A percentile compares a stretch with the other conserved stretches of the same genome.
phyloP scores from a whole-genome alignment of 2,329 filamentous ascomycete species.

The Colletotrichum filicis region DNA sequence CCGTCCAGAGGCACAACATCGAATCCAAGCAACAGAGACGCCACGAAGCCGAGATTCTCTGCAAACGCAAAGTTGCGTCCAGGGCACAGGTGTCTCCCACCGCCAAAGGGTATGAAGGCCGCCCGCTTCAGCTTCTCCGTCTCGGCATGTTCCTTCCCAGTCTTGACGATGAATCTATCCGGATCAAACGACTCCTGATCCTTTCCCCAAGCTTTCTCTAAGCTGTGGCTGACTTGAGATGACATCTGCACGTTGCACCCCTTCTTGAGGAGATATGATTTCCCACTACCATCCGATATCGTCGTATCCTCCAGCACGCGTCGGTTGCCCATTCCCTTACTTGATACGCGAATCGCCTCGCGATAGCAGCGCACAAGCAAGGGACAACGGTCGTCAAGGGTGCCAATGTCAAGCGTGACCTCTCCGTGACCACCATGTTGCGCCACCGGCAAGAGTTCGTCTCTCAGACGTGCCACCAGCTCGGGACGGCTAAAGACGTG shows the following conservation, averaged over 20 bases:
- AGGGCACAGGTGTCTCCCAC: conserved; percentile 58
- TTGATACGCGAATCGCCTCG: conserved; percentile 55
- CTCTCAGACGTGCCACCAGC: conserved; percentile 40
- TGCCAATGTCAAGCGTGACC: conserved; percentile 47
- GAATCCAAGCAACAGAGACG: conserved; percentile 44
- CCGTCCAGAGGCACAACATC: conserved; percentile 39
- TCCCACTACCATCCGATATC: conserved; percentile 38
- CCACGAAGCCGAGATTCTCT: conserved; percentile 46
- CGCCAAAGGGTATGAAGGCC: conserved; percentile 59
- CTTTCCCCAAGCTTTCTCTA: conserved; percentile 37
- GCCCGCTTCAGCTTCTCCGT: conserved; percentile 40
- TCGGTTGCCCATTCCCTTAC: conserved; percentile 51
- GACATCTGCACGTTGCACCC: conserved; percentile 42
- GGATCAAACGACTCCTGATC: conserved; percentile 41
- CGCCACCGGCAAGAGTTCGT: conserved; percentile 38
- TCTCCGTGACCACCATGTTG: conserved; percentile 22
- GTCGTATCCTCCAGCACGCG: conserved; percentile 53
- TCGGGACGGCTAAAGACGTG: conserved; percentile 43
- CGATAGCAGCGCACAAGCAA: conserved; percentile 56
- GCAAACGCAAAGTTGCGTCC: conserved; percentile 47
- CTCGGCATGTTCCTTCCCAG: background rate
- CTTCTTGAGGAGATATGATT: conserved; percentile 43
- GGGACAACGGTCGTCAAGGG: conserved; percentile 51
- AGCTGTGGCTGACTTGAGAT: conserved; percentile 38
- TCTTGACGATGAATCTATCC: conserved; percentile 41